phyloP scores from a whole-genome alignment of 176 grass and related monocot genomes.

The Carex myosuroides region DNA sequence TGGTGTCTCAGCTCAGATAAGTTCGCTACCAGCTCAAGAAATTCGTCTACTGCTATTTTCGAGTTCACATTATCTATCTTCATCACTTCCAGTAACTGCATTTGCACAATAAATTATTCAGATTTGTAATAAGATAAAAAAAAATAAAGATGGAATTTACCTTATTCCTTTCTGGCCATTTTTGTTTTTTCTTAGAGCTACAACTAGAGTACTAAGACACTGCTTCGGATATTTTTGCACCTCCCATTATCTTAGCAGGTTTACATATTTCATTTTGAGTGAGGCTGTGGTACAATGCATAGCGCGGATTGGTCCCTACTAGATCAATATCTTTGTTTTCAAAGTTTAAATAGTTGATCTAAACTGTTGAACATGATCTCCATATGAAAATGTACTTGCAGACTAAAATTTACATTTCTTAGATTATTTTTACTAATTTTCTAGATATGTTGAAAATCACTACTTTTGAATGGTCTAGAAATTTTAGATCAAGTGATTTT shows the following conservation, averaged over 20 bases:
- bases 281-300: too few relatives aligned
- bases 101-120: constrained; percentile 6
- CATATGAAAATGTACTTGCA: too few relatives aligned
- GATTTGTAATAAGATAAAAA: constrained; percentile 4
- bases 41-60: constrained; percentile 59
- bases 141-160: neutral
- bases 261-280: neutral
- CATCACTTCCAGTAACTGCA: constrained; percentile 85
- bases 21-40: constrained; percentile 67
- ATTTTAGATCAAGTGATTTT: too few relatives aligned
- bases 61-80: constrained; percentile 72
- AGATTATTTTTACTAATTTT: too few relatives aligned
- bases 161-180: neutral
- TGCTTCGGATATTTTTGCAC: neutral
- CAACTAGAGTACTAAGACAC: neutral
- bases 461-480: too few relatives aligned
- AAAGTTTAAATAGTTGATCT: too few relatives aligned
- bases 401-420: too few relatives aligned
- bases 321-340: too few relatives aligned
- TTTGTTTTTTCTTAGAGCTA: neutral
- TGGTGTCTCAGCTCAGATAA: constrained; percentile 79
- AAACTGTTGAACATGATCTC: too few relatives aligned
- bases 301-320: too few relatives aligned
- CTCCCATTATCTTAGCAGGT: neutral
- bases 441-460: too few relatives aligned